Percentiles rank a stretch among this genome's conserved stretches.
Conservation (phyloP, 129 eudicot genomes). For the Lactuca sativa region DNA sequence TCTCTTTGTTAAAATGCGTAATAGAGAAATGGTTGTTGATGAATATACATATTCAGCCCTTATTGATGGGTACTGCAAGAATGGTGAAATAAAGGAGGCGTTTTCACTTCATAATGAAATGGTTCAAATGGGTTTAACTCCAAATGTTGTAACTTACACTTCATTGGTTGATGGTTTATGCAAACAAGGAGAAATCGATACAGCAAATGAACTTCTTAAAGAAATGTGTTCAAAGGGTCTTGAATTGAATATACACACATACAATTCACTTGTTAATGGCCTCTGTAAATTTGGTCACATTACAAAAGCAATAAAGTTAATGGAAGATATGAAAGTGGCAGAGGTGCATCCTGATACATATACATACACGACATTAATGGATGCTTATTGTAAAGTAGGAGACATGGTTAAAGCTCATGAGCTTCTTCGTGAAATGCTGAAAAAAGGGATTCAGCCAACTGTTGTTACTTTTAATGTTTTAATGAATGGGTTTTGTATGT, state of each 20-base stretch:
- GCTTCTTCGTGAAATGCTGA: constrained; percentile 71
- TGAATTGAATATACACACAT: constrained; percentile 69
- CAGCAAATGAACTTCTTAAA: constrained; percentile 85
- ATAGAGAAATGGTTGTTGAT: constrained; percentile 58
- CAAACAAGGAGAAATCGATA: constrained; percentile 76
- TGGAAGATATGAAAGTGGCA: constrained; percentile 74
- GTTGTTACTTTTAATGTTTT: constrained; percentile 88
- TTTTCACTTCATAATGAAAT: constrained; percentile 88
- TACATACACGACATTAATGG: constrained; percentile 91
- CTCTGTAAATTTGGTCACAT: constrained; percentile 78
- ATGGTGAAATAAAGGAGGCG: constrained; percentile 65
- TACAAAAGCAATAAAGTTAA: constrained; percentile 60
- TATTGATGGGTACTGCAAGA: constrained; percentile 91
- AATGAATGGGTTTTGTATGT: constrained; percentile 85
- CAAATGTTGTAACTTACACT: constrained; percentile 87
- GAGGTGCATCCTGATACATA: constrained; percentile 64
- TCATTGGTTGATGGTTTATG: constrained; percentile 88
- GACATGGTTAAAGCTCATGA: constrained; percentile 71
- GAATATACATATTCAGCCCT: constrained; percentile 75
- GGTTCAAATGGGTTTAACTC: constrained; percentile 66
- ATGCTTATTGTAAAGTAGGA: constrained; percentile 83
- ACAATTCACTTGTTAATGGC: constrained; percentile 85
- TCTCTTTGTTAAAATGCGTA: constrained; percentile 63
- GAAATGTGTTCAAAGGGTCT: constrained; percentile 80
- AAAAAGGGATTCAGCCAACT: constrained; percentile 75